These are phyloP conservation scores for Brettanomyces nanus DNA, from an alignment of 805 yeast genomes.

Conservation along the genomic window DNA sequence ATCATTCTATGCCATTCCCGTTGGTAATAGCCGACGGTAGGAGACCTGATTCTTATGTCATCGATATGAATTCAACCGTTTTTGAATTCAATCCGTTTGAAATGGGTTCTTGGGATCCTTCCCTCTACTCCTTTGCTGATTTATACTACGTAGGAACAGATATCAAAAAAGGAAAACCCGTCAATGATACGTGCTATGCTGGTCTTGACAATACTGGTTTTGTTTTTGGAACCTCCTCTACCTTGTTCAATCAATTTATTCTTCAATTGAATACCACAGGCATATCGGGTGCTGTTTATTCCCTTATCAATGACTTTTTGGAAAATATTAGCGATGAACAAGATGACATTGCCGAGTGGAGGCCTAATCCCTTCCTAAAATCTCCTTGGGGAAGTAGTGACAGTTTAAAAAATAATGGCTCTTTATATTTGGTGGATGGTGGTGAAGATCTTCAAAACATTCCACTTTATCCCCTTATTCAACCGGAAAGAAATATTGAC, in stretches of 20 bases:
- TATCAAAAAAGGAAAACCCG: conserved; percentile 51
- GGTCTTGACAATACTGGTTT: conserved; percentile 82
- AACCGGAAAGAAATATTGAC: conserved; percentile 54
- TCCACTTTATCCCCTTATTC: conserved; percentile 59
- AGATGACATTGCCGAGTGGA: conserved; percentile 61
- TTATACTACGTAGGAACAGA: conserved; percentile 63
- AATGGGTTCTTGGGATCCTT: conserved; percentile 85
- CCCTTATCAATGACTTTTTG: conserved; percentile 39
- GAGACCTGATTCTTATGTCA: conserved; percentile 48
- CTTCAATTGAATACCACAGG: conserved; percentile 49
- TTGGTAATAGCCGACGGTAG: conserved; percentile 59
- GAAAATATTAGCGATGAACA: conserved; percentile 34
- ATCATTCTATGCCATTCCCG: conserved; percentile 66
- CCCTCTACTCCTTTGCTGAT: conserved; percentile 56
- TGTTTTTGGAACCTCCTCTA: conserved; percentile 74
- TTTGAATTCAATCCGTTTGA: conserved; percentile 60
- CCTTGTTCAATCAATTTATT: conserved; percentile 65
- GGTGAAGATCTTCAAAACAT: conserved; percentile 72
- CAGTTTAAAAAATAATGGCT: conserved; percentile 31
- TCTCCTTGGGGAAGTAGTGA: conserved; percentile 30
- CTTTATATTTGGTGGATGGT: conserved; percentile 62
- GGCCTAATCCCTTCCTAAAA: conserved; percentile 63
- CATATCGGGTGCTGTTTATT: conserved; percentile 36
- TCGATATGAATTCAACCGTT: conserved; percentile 60
- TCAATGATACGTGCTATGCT: conserved; percentile 38